Evolutionary conservation across 2,329 filamentous ascomycete genomes (phyloP).

Genomic region (Coniochaeta sp.): DNA sequence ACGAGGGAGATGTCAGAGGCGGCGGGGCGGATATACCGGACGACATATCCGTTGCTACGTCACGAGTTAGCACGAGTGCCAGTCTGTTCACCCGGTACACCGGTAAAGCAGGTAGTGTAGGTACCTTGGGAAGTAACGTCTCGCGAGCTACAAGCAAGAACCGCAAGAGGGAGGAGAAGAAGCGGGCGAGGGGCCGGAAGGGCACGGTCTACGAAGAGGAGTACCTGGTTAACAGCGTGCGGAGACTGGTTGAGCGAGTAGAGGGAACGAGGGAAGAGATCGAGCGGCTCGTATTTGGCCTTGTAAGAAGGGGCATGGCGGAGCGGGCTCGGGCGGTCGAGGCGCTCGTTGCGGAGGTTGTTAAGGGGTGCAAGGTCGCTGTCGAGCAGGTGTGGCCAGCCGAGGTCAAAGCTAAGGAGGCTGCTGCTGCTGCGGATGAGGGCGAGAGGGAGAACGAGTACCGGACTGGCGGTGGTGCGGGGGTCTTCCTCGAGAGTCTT

Average conservation of each 20-base stretch:
- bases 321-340: constrained; percentile 79
- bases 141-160: constrained; percentile 83
- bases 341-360: constrained; percentile 64
- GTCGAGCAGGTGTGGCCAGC: constrained; percentile 58
- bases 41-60: constrained; percentile 81
- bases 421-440: constrained; percentile 11
- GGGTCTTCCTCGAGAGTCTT: constrained; percentile 44
- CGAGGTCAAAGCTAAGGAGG: constrained; percentile 27
- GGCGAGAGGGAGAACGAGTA: constrained; percentile 17
- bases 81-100: constrained; percentile 92
- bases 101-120: constrained; percentile 38
- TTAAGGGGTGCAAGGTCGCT: constrained; percentile 60
- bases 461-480: constrained; percentile 39
- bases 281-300: constrained; percentile 64
- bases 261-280: constrained; percentile 68
- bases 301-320: constrained; percentile 76
- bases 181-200: constrained; percentile 89
- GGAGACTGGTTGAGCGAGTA: constrained; percentile 74
- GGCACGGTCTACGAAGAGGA: constrained; percentile 97
- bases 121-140: constrained; percentile 57
- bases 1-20: constrained; percentile 61
- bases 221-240: constrained; percentile 84
- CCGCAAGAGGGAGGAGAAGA: constrained; percentile 83
- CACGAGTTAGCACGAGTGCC: constrained; percentile 72
- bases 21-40: constrained; percentile 64